Evolutionary conservation across 495 filamentous ascomycete genomes (phyloP).

Genomic region (Xylaria intraflava): DNA sequence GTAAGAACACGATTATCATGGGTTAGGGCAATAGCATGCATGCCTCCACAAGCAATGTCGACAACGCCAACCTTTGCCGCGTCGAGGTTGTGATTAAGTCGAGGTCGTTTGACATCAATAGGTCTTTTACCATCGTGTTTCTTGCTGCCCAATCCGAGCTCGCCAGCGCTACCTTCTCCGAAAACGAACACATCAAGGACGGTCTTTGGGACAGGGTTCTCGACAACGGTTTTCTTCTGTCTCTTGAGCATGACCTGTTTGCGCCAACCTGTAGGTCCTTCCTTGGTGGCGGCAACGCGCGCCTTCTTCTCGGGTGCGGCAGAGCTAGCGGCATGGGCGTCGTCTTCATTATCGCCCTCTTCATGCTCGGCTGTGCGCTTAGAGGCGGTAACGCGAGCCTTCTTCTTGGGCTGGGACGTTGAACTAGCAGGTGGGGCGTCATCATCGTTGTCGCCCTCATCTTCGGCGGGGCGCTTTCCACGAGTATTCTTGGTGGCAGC

Average conservation of each 20-base stretch:
- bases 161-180: slow-evolving; percentile 48
- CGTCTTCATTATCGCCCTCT: slow-evolving; percentile 5
- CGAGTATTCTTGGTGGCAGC: slow-evolving; percentile 4
- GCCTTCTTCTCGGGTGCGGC: slow-evolving; percentile 2
- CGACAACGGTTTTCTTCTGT: slow-evolving; percentile 2
- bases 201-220: slow-evolving; percentile 1
- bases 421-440: slow-evolving; percentile 16
- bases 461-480: slow-evolving; percentile 3
- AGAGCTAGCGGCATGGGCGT: not conserved
- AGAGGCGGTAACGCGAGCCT: slow-evolving; percentile 1
- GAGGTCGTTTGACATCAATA: slow-evolving; percentile 51
- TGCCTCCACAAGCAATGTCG: slow-evolving; percentile 56
- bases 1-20: slow-evolving; percentile 58
- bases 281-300: slow-evolving; percentile 4
- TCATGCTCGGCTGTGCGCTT: slow-evolving; percentile 13
- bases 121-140: slow-evolving; percentile 44
- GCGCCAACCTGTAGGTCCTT: slow-evolving; percentile 3
- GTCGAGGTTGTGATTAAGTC: slow-evolving; percentile 43
- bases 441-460: not conserved
- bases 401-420: slow-evolving; percentile 4
- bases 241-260: slow-evolving; percentile 1
- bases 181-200: slow-evolving; percentile 43
- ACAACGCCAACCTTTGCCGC: slow-evolving; percentile 55
- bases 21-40: slow-evolving; percentile 61
- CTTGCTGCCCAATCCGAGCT: slow-evolving; percentile 46